phyloP scores from a whole-genome alignment of 2,329 filamentous ascomycete species.

The Claviceps sorghi region DNA sequence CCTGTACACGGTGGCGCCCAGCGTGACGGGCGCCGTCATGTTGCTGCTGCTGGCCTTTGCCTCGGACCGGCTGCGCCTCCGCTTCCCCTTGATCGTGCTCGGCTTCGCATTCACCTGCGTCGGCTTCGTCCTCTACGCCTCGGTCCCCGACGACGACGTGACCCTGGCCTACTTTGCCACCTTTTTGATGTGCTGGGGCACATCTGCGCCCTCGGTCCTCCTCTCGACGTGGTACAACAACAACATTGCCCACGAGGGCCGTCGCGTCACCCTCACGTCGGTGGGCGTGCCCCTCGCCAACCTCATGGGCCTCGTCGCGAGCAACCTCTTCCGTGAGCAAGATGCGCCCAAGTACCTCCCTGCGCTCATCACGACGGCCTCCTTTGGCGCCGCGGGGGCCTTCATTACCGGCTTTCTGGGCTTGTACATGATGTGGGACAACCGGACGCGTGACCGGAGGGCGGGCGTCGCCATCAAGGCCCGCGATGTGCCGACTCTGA shows the following conservation, averaged over 20 bases:
- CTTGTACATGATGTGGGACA: constrained; percentile 43
- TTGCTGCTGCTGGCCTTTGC: constrained; percentile 57
- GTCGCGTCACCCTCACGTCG: constrained; percentile 53
- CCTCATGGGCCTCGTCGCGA: constrained; percentile 56
- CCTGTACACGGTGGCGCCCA: constrained; percentile 69
- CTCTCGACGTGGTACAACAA: constrained; percentile 60
- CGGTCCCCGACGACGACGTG: constrained; percentile 48
- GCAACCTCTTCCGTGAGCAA: constrained; percentile 51
- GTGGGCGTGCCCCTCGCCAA: constrained; percentile 64
- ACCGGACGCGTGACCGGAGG: constrained; percentile 39
- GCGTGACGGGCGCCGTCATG: constrained; percentile 58
- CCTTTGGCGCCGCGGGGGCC: constrained; percentile 47
- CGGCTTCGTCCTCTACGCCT: constrained; percentile 66
- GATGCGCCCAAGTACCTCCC: constrained; percentile 53
- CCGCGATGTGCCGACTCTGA: constrained; percentile 33
- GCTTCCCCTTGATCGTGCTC: constrained; percentile 60
- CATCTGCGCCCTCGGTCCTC: constrained; percentile 58
- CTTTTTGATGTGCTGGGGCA: constrained; percentile 77
- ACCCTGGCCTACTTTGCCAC: constrained; percentile 56
- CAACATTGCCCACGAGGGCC: constrained; percentile 64
- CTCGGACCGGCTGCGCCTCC: constrained; percentile 50
- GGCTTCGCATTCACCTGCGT: constrained; percentile 62
- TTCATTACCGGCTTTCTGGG: constrained; percentile 40
- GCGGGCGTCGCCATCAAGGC: constrained; percentile 31
- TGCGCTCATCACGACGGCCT: constrained; percentile 49